A percentile compares a stretch with the other conserved stretches of the same genome.
Conservation (phyloP, 2,329 filamentous ascomycete genomes). For the Pseudocercospora fuligena region DNA sequence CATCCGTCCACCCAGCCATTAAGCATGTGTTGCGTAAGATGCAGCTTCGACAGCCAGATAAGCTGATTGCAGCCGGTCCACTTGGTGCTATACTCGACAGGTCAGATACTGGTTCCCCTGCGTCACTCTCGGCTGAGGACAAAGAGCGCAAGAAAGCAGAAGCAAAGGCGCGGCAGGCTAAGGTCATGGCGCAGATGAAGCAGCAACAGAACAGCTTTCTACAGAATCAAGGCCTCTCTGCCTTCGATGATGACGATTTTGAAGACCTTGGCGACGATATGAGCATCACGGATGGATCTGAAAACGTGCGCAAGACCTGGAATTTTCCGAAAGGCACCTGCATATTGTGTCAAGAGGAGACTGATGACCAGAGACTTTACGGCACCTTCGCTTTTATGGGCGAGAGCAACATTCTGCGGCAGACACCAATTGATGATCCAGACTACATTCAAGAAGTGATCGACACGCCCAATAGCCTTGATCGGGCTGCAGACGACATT, state of each 20-base stretch:
- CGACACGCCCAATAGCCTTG: slow-evolving; percentile 78
- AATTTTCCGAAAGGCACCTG: slow-evolving; percentile 93
- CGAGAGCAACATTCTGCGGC: slow-evolving; percentile 82
- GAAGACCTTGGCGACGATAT: slow-evolving; percentile 71
- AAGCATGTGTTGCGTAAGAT: slow-evolving; percentile 81
- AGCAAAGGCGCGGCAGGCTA: slow-evolving; percentile 84
- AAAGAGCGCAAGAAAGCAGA: slow-evolving; percentile 88
- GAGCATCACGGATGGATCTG: slow-evolving; percentile 63
- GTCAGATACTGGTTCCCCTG: slow-evolving; percentile 82
- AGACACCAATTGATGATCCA: slow-evolving; percentile 80
- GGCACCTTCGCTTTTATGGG: slow-evolving; percentile 91
- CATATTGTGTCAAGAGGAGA: slow-evolving; percentile 95
- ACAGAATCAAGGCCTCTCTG: slow-evolving; percentile 85
- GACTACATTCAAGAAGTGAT: slow-evolving; percentile 85
- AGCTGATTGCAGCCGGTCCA: slow-evolving; percentile 67
- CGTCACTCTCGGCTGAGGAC: slow-evolving; percentile 63
- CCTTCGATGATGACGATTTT: slow-evolving; percentile 82
- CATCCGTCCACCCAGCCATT: slow-evolving; percentile 83
- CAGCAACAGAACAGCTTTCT: slow-evolving; percentile 96
- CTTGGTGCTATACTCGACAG: slow-evolving; percentile 72
- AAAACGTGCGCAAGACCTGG: slow-evolving; percentile 73
- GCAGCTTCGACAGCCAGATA: slow-evolving; percentile 76
- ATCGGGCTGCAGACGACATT: slow-evolving; percentile 79
- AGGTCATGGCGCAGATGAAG: slow-evolving; percentile 97
- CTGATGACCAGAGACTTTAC: slow-evolving; percentile 84